Conservation (phyloP, 345 rosid species). For the thale cress (Arabidopsis thaliana) region TAIR10.1 NC_003074.8:2268501-2269000, state of each 20-base stretch:
- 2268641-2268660: conserved; percentile 10
- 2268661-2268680: conserved; percentile 13
- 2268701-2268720: conserved; percentile 98
- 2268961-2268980: conserved; percentile 24
- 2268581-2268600: conserved; percentile 97
- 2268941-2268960: conserved; percentile 23
- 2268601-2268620: conserved; percentile 92
- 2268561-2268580: conserved; percentile 96
- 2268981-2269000: conserved; percentile 17
- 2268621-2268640: conserved; percentile 61
- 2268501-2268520: conserved; percentile 15
- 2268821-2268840: conserved; percentile 9
- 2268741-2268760: conserved; percentile 86
- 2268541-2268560: conserved; percentile 92
- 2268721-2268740: conserved; percentile 98
- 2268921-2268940: conserved; percentile 32
- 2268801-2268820: conserved; percentile 98
- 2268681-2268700: conserved; percentile 46
- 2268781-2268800: conserved; percentile 97
- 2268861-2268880: conserved; percentile 36
- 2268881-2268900: background rate
- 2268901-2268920: conserved; percentile 28
- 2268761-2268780: conserved; percentile 86
- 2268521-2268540: conserved; percentile 62
- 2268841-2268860: conserved; percentile 8